Evolutionary conservation across 2,329 filamentous ascomycete genomes (phyloP), one percentile per base, ranked within the genome.

Genomic region (Aspergillus floridensis): DNA sequence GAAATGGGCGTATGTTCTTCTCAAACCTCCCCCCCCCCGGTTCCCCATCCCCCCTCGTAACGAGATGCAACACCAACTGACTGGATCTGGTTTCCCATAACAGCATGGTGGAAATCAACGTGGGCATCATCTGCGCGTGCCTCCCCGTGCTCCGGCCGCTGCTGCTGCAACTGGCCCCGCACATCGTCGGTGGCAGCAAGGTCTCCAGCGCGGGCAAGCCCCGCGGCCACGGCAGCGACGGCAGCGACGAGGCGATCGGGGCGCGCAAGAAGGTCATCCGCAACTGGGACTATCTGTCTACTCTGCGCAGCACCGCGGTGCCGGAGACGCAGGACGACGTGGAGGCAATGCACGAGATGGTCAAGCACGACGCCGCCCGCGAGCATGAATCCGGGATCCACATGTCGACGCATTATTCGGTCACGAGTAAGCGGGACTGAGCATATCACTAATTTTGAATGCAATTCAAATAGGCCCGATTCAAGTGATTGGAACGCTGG

Each of bases 71-170:
- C 26, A 10, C 26, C 26, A 29, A 29, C 26, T 6, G 26, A 29
- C 22, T 14, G 11, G 1, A 26, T 58, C 24, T 31, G 53, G 5
- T 41, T 19, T 16, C 14, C 11, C 8, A 2, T n/a, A 32, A 24
- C 31, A 62, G 62, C 1, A 62, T 64, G 62, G 58, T 64, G 16
- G 62, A 64, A 35, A 60, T 64, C 35, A 64, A 64, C 24, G 60
- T 64, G n/a, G 59, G 62, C 7, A 63, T 63, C 35, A 62, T 63
- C 26, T 63, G 59, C 16, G 54, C 62, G 16, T 62, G 59, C 24
- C 62, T 63, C 4, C 62, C 62, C 5, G 47, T 49, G 11, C 38
- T 63, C 31, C 62, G 62, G 10, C 62, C 62, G 4, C 54, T 63
- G 3, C 22, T 63, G 1, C 22, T 56, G 14, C 60, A 41, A 7